Conservation (phyloP, 108 stramenopile species). For the Cylindrotheca fusiformis region DNA sequence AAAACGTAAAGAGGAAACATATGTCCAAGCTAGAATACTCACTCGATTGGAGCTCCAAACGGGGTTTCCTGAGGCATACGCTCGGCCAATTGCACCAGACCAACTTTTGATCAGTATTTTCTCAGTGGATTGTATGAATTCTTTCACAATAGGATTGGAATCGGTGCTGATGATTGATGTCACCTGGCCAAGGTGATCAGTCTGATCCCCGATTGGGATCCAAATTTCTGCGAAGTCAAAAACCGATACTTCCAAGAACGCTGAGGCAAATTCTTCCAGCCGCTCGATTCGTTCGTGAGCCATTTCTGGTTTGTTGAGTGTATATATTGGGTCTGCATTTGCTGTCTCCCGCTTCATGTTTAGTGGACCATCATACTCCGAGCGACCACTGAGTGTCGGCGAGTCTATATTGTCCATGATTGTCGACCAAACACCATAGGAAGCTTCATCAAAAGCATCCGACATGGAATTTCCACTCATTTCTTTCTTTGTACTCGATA, state of each 20-base stretch:
- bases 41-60: constrained; percentile 83
- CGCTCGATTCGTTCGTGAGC: constrained; percentile 47
- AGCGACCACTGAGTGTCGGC: constrained; percentile 7
- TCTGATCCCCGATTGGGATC: constrained; percentile 48
- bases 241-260: constrained; percentile 92
- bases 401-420: constrained; percentile 63
- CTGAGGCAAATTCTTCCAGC: constrained; percentile 89
- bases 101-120: constrained; percentile 56
- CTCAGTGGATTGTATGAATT: constrained; percentile 43
- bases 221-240: constrained; percentile 95
- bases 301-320: constrained; percentile 29
- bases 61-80: constrained; percentile 80
- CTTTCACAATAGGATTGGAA: constrained; percentile 40
- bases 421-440: constrained; percentile 86
- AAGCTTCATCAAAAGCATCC: constrained; percentile 80
- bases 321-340: neutral
- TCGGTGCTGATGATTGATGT: constrained; percentile 58
- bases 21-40: constrained; percentile 4
- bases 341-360: neutral
- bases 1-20: neutral
- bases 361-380: neutral
- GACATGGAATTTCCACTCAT: neutral
- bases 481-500: constrained; percentile 1
- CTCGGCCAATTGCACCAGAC: constrained; percentile 85
- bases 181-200: constrained; percentile 49